phyloP scores from a whole-genome alignment of 2,329 filamentous ascomycete genomes.

The Seiridium cupressi region DNA sequence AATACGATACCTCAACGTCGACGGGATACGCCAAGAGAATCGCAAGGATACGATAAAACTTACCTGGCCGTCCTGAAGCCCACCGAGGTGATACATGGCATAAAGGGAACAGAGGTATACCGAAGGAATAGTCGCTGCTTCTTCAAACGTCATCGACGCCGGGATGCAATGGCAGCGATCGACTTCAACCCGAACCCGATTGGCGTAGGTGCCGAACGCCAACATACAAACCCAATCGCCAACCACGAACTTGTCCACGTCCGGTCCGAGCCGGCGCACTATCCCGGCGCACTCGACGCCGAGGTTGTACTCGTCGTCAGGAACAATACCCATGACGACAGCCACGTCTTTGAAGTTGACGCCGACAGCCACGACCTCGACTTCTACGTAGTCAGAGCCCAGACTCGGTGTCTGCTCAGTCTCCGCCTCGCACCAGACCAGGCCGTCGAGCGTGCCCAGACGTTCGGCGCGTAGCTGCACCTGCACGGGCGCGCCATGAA shows the following conservation, averaged over 20 bases:
- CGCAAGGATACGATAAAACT: conserved; percentile 8
- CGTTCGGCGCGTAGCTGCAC: conserved; percentile 15
- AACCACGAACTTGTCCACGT: conserved; percentile 11
- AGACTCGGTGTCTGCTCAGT: conserved; percentile 11
- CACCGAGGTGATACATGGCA: not conserved
- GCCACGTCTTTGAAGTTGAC: too few relatives aligned
- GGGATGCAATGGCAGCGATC: conserved; percentile 13
- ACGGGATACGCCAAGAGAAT: too few relatives aligned
- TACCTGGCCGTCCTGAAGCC: conserved; percentile 15
- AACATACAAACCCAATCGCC: conserved; percentile 12
- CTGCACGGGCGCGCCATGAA: conserved; percentile 21
- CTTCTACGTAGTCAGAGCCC: conserved; percentile 23
- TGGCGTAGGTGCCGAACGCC: not conserved
- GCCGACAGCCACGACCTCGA: conserved; percentile 30
- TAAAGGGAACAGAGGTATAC: conserved; percentile 11
- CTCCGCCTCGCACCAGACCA: conserved; percentile 13
- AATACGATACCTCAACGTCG: too few relatives aligned
- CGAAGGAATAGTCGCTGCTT: conserved; percentile 16
- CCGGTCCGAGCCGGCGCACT: conserved; percentile 21
- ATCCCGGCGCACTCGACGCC: too few relatives aligned
- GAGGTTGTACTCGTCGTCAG: too few relatives aligned
- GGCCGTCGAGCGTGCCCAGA: not conserved
- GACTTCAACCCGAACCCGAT: not conserved
- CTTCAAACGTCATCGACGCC: conserved; percentile 15
- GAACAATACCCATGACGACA: too few relatives aligned